Evolutionary conservation across 805 yeast genomes (phyloP), one percentile per base, ranked within the genome.

Genomic region (Ogataea philodendri): DNA sequence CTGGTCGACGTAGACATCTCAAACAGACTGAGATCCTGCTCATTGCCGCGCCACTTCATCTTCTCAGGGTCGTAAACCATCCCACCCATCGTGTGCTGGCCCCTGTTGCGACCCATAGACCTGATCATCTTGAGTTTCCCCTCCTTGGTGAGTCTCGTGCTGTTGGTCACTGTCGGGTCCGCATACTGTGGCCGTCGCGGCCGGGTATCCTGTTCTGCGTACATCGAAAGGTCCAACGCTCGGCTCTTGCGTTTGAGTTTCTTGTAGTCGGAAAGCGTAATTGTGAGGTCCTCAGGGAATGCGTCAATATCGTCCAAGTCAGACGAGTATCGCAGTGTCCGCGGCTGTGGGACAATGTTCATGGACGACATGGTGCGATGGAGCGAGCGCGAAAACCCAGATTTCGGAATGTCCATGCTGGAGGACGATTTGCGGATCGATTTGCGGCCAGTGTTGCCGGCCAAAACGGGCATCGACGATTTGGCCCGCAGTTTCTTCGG

Each of bases 1-100:
- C 62, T 55, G 1, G 74, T 73, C 35, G 61, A 64, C 16, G 56
- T 56, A 11, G 52, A 41, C 3, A 51, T 42, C 24, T 79, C 81
- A 52, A 80, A 80, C 25, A 68, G 63, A 21, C 65, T 47, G 30
- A 77, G 55, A 15, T 77, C 84, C 19, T 66, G 69, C 24, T 80
- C 82, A 48, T 80, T 79, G 4, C 85, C 85, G 47, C 74, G 80
- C 87, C 86, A 81, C 28, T 63, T 61, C 45, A 65, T 64, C 30
- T 67, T 62, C 10, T 57, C 56, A 1, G 79, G 70, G 45, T 81
- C 78, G 49, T 66, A 81, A 30, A 62, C 64, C 79, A 81, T 77
- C 23, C 63, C 62, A 4, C 66, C 65, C 26, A 55, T 38, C 5
- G 50, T 52, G 32, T 56, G 55, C 27, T 47, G 48, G 3, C 52